phyloP scores from a whole-genome alignment of 1,284 basidiomycete genomes.

The Acaromyces ingoldii region DNA sequence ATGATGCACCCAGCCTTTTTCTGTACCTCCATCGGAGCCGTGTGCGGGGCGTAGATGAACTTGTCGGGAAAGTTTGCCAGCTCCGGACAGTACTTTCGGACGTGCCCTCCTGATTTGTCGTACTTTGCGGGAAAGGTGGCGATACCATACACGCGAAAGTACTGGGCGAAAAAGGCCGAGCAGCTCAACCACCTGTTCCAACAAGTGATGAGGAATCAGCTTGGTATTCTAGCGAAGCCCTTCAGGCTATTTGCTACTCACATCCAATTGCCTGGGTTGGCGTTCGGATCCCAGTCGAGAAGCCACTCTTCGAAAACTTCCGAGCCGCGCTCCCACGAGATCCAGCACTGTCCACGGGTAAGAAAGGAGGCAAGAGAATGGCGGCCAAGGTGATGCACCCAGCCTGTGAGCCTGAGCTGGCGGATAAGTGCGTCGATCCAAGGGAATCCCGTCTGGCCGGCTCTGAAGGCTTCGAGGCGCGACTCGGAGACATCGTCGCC shows the following conservation, averaged over 20 bases:
- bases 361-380: slow-evolving; percentile 60
- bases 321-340: slow-evolving; percentile 59
- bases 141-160: slow-evolving; percentile 53
- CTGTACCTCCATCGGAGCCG: slow-evolving; percentile 35
- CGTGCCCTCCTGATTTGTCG: slow-evolving; percentile 54
- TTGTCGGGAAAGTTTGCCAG: slow-evolving; percentile 38
- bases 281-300: slow-evolving; percentile 14
- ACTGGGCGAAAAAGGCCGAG: slow-evolving; percentile 54
- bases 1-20: slow-evolving; percentile 38
- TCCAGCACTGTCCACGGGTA: slow-evolving; percentile 59
- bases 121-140: slow-evolving; percentile 55
- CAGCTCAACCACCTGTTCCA: slow-evolving; percentile 58
- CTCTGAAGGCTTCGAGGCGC: slow-evolving; percentile 53
- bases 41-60: slow-evolving; percentile 41
- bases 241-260: too few relatives aligned
- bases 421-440: slow-evolving; percentile 58
- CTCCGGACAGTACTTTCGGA: slow-evolving; percentile 55
- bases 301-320: slow-evolving; percentile 56
- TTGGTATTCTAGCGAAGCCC: too few relatives aligned
- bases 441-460: slow-evolving; percentile 57
- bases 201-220: too few relatives aligned
- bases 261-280: slow-evolving; percentile 56
- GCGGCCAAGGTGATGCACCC: slow-evolving; percentile 54
- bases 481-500: slow-evolving; percentile 53
- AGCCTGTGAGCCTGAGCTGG: slow-evolving; percentile 54